These are phyloP conservation scores for Trichoderma koningiopsis DNA, from an alignment of 2,329 filamentous ascomycete species.

Conservation along the genomic window DNA sequence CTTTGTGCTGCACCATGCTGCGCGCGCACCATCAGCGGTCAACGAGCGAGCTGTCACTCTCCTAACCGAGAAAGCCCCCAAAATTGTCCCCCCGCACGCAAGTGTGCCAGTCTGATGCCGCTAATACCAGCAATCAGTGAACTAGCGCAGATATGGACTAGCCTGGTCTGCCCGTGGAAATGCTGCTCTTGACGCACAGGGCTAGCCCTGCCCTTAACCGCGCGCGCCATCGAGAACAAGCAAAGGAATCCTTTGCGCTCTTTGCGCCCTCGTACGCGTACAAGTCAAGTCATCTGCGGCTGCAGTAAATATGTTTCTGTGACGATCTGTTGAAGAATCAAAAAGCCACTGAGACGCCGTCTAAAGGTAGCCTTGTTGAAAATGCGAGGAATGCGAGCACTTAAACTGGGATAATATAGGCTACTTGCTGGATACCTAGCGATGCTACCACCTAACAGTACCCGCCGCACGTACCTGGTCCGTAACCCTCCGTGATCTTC, in stretches of 20 bases:
- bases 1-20: background rate
- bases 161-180: background rate
- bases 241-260: background rate
- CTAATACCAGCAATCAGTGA: background rate
- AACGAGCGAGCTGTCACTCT: background rate
- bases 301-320: background rate
- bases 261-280: background rate
- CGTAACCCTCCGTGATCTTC: background rate
- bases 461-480: background rate
- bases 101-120: background rate
- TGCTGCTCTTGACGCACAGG: conserved; percentile 1
- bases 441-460: background rate
- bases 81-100: background rate
- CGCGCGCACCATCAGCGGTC: background rate
- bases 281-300: background rate
- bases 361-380: background rate
- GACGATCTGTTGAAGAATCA: background rate
- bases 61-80: background rate
- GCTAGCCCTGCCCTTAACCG: conserved; percentile 13
- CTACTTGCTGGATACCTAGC: background rate
- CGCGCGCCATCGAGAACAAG: background rate
- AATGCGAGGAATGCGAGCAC: background rate
- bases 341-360: background rate
- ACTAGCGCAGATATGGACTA: background rate
- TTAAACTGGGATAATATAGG: background rate